Percentiles rank a stretch among this genome's conserved stretches.
Conservation (phyloP, 2,329 filamentous ascomycete genomes). For the Penicillium glabrum region DNA sequence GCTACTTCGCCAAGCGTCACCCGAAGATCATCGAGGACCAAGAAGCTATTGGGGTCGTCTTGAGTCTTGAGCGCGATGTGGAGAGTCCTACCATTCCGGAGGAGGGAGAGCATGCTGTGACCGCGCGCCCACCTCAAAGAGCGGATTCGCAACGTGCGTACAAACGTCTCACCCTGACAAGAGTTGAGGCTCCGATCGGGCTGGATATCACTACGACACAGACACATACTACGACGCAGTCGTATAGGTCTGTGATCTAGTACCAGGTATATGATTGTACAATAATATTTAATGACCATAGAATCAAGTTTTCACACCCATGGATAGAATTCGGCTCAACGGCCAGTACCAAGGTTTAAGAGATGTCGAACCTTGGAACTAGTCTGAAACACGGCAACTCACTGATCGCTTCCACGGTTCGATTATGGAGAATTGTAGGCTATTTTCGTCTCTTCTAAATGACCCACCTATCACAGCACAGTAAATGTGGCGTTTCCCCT, state of each 20-base stretch:
- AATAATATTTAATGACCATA: not conserved
- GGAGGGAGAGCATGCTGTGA: not conserved
- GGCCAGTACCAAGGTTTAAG: not conserved
- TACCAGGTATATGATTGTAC: not conserved
- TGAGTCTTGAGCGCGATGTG: slow-evolving; percentile 22
- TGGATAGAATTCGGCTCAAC: not conserved
- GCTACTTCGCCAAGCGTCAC: slow-evolving; percentile 49
- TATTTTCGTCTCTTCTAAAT: not conserved
- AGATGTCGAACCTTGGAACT: not conserved
- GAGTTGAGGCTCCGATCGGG: slow-evolving; percentile 6
- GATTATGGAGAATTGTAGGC: not conserved
- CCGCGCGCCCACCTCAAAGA: not conserved
- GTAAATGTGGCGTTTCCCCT: slow-evolving; percentile 33
- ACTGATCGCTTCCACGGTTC: not conserved
- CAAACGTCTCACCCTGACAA: slow-evolving; percentile 17
- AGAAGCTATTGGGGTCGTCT: slow-evolving; percentile 37
- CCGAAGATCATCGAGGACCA: slow-evolving; percentile 52
- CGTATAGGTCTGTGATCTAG: not conserved
- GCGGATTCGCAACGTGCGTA: slow-evolving; percentile 1
- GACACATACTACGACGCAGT: not conserved
- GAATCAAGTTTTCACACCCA: not conserved
- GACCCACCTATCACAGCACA: slow-evolving; percentile 16
- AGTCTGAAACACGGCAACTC: not conserved
- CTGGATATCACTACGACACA: not conserved
- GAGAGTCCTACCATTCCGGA: not conserved